phyloP scores from a whole-genome alignment of 495 filamentous ascomycete genomes.

The Hypoxylon fragiforme region DNA sequence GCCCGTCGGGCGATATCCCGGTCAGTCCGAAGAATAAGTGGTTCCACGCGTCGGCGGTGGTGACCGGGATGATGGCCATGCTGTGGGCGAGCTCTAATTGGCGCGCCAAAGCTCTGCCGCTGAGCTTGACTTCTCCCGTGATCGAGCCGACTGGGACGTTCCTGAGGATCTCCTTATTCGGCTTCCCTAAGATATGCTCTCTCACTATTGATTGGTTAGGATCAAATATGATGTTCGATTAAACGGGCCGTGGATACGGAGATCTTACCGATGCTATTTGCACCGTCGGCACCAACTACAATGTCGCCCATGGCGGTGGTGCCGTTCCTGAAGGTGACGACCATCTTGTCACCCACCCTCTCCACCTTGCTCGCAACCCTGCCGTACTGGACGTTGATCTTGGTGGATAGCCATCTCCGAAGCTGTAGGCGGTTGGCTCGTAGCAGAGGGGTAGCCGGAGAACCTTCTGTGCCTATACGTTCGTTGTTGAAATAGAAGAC shows the following conservation, averaged over 20 bases:
- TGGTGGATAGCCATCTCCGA: conserved; percentile 31
- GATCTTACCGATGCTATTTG: conserved; percentile 41
- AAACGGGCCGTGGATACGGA: neutral
- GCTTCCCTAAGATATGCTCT: conserved; percentile 41
- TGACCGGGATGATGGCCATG: conserved; percentile 29
- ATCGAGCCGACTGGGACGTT: conserved; percentile 32
- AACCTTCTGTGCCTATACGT: conserved; percentile 30
- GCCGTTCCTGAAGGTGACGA: conserved; percentile 34
- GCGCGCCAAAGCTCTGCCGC: conserved; percentile 26
- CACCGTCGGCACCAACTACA: conserved; percentile 36
- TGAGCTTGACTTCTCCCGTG: conserved; percentile 32
- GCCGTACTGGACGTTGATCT: conserved; percentile 34
- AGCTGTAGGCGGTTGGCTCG: conserved; percentile 33
- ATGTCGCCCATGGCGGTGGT: conserved; percentile 29
- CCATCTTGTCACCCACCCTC: conserved; percentile 28
- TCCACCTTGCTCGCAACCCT: conserved; percentile 29
- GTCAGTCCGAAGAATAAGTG: conserved; percentile 32
- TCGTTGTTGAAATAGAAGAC: conserved; percentile 34
- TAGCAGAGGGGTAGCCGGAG: conserved; percentile 19
- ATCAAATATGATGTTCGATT: neutral
- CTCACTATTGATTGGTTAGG: conserved; percentile 22
- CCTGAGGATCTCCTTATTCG: conserved; percentile 25
- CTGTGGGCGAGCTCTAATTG: conserved; percentile 38
- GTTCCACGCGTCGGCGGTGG: conserved; percentile 21
- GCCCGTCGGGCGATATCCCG: conserved; percentile 20